Percentiles rank a stretch among this genome's conserved stretches.
phyloP scores from a whole-genome alignment of 2,329 filamentous ascomycete species.

The Raffaelea albimanens region DNA sequence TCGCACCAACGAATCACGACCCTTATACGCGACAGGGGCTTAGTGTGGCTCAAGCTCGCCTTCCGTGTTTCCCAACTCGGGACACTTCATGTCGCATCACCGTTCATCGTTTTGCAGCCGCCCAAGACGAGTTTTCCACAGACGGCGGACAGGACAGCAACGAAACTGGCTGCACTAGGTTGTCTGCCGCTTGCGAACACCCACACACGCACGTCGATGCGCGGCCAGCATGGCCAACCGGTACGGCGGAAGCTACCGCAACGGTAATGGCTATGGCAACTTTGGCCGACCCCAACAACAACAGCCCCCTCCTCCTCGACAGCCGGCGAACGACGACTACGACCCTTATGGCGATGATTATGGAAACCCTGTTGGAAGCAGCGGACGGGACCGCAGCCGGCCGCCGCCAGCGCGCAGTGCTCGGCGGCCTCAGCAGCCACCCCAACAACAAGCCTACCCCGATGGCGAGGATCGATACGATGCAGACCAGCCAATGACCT shows the following conservation, averaged over 20 bases:
- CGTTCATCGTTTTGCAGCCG: no score
- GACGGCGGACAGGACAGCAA: no score
- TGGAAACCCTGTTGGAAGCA: constrained; percentile 28
- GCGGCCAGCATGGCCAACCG: constrained; percentile 36
- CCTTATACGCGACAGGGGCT: no score
- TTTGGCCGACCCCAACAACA: constrained; percentile 21
- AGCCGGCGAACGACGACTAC: constrained; percentile 32
- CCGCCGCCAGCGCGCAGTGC: constrained; percentile 18
- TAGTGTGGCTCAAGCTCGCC: no score
- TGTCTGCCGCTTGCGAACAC: no score
- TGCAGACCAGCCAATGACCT: constrained; percentile 1
- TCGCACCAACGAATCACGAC: no score
- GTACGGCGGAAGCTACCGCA: constrained; percentile 37
- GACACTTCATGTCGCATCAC: no score
- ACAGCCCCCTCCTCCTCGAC: constrained; percentile 2
- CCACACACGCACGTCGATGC: no score
- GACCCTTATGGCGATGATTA: constrained; percentile 40
- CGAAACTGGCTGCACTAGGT: no score
- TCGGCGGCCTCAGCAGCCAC: background rate
- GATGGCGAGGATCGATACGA: background rate
- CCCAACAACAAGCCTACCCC: background rate
- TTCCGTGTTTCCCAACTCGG: no score
- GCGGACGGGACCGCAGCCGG: constrained; percentile 23
- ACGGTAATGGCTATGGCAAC: constrained; percentile 34
- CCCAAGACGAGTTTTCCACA: no score